A percentile compares a stretch with the other conserved stretches of the same genome.
These are phyloP conservation scores for Mycena rebaudengoi DNA, from an alignment of 768 basidiomycete species.

Conservation along the genomic window DNA sequence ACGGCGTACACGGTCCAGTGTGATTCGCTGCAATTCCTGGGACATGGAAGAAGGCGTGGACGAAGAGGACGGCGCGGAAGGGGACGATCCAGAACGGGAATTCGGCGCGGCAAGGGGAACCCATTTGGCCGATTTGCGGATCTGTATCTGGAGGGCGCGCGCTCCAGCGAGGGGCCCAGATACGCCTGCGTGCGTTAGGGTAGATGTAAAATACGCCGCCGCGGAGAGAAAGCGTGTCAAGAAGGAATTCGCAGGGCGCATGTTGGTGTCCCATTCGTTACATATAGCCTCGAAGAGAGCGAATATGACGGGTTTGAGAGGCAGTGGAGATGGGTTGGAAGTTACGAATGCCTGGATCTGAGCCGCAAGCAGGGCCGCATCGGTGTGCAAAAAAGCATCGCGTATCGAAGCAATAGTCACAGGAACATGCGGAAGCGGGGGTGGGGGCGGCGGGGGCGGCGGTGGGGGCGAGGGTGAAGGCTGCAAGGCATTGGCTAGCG, in stretches of 20 bases:
- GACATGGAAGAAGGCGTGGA: conserved; percentile 47
- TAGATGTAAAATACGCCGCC: conserved; percentile 56
- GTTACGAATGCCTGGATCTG: conserved; percentile 61
- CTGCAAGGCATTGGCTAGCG: conserved; percentile 25
- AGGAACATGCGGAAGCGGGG: conserved; percentile 17
- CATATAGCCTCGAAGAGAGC: conserved; percentile 65
- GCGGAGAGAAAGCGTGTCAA: conserved; percentile 64
- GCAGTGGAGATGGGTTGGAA: conserved; percentile 57
- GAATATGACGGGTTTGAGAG: conserved; percentile 58
- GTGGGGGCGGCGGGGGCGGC: conserved; percentile 29
- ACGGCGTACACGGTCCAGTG: conserved; percentile 63
- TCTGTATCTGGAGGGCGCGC: conserved; percentile 65
- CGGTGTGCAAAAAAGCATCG: conserved; percentile 60
- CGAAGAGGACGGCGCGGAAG: conserved; percentile 33
- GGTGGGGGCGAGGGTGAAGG: conserved; percentile 30
- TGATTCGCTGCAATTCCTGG: conserved; percentile 72
- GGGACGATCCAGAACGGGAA: conserved; percentile 21
- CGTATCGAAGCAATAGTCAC: conserved; percentile 46
- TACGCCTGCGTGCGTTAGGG: conserved; percentile 61
- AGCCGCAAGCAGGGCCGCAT: conserved; percentile 57
- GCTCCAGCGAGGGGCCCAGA: conserved; percentile 64
- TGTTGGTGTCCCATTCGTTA: conserved; percentile 36
- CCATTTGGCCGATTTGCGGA: conserved; percentile 67
- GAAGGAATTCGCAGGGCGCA: conserved; percentile 40
- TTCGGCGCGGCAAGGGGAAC: conserved; percentile 38